A percentile compares a stretch with the other conserved stretches of the same genome.
Conservation (phyloP, 768 basidiomycete genomes). For the Pisolithus tinctorius region DNA sequence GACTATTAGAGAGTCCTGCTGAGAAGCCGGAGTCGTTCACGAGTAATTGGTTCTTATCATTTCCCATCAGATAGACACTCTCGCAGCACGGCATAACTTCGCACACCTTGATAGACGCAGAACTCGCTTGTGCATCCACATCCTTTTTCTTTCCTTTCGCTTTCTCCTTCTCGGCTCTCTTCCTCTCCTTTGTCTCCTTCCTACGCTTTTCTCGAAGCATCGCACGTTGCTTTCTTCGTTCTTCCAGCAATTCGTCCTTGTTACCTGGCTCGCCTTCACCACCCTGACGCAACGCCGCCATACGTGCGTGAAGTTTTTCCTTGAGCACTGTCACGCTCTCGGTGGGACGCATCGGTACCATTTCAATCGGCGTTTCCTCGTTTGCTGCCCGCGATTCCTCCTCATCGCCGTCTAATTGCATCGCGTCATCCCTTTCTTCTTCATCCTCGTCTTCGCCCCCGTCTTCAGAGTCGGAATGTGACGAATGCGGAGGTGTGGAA, state of each 20-base stretch:
- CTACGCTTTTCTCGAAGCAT: slow-evolving; percentile 79
- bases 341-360: slow-evolving; percentile 58
- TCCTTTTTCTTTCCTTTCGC: slow-evolving; percentile 44
- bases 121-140: slow-evolving; percentile 28
- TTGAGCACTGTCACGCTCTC: slow-evolving; percentile 60
- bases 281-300: slow-evolving; percentile 57
- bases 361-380: slow-evolving; percentile 19
- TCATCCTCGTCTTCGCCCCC: slow-evolving; percentile 17
- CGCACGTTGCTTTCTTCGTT: slow-evolving; percentile 68
- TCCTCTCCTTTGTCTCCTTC: slow-evolving; percentile 83
- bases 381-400: slow-evolving; percentile 24
- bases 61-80: background rate
- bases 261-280: slow-evolving; percentile 44
- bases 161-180: slow-evolving; percentile 50
- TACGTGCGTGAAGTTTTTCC: slow-evolving; percentile 69
- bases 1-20: slow-evolving; percentile 19
- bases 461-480: slow-evolving; percentile 26
- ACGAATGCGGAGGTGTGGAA: background rate
- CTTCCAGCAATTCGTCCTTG: slow-evolving; percentile 79
- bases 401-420: slow-evolving; percentile 27
- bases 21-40: slow-evolving; percentile 46
- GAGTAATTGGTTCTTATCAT: slow-evolving; percentile 56
- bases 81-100: no score
- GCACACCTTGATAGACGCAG: slow-evolving; percentile 49
- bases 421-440: slow-evolving; percentile 14